Evolutionary conservation across 2,329 filamentous ascomycete species (phyloP).

Genomic region (Sphaceloma murrayae): DNA sequence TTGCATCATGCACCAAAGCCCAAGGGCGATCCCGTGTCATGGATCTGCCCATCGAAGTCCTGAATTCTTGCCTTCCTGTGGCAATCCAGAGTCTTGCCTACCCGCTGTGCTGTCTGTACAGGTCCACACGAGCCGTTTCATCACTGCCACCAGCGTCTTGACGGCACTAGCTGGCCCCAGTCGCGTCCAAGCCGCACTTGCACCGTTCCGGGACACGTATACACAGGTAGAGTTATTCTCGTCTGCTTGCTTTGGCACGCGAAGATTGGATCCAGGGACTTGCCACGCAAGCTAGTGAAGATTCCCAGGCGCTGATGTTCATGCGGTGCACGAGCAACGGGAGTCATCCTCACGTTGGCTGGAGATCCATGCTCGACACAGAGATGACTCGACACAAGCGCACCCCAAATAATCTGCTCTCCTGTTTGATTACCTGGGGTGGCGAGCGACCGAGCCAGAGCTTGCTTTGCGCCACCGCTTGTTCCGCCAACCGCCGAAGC

Average conservation of each 20-base stretch:
- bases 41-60: slow-evolving; percentile 9
- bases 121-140: not conserved
- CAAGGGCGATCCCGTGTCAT: slow-evolving; percentile 9
- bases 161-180: slow-evolving; percentile 1
- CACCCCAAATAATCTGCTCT: slow-evolving; percentile 14
- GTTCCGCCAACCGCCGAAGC: slow-evolving; percentile 10
- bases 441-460: slow-evolving; percentile 13
- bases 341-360: too few species aligned
- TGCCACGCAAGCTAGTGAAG: slow-evolving; percentile 14
- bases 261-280: slow-evolving; percentile 12
- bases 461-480: slow-evolving; percentile 10
- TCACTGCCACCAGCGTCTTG: slow-evolving; percentile 4
- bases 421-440: slow-evolving; percentile 4
- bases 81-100: not conserved
- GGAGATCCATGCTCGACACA: slow-evolving; percentile 5
- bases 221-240: slow-evolving; percentile 10
- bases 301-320: not conserved
- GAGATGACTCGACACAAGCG: slow-evolving; percentile 11
- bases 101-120: not conserved
- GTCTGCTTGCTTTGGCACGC: slow-evolving; percentile 6
- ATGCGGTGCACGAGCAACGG: not conserved
- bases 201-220: too few species aligned
- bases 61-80: not conserved
- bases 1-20: slow-evolving; percentile 14
- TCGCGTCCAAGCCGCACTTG: too few species aligned